Evolutionary conservation across 139 green algal genomes (phyloP).

Genomic region (Edaphochlamys debaryana): DNA sequence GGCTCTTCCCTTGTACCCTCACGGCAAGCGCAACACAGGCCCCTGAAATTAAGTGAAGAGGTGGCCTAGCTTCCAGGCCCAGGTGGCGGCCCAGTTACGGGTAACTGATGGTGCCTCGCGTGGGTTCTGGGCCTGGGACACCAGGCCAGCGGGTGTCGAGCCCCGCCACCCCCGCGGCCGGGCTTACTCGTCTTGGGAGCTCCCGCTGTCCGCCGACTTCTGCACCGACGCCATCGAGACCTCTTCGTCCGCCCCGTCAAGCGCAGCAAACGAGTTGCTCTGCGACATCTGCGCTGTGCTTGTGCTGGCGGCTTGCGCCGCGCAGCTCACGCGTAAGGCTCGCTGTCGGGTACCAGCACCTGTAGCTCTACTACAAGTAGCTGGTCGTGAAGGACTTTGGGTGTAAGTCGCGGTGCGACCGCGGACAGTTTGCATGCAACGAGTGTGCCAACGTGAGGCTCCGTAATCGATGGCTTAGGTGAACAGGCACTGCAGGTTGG

Average conservation of each 20-base stretch:
- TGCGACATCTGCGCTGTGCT: neutral
- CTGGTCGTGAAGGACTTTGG: too few species aligned
- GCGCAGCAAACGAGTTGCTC: slow-evolving; percentile 20
- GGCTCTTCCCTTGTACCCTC: neutral
- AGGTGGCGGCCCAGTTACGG: neutral
- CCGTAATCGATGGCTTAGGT: too few species aligned
- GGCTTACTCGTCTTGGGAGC: neutral
- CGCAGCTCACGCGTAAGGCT: too few species aligned
- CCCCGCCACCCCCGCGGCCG: neutral
- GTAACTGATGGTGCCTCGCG: neutral
- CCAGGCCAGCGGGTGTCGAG: neutral
- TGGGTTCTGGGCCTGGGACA: neutral
- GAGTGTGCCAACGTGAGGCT: too few species aligned
- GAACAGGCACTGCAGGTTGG: too few species aligned
- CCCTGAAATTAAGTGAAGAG: neutral
- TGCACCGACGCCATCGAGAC: neutral
- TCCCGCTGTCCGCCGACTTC: neutral
- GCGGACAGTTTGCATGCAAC: too few species aligned
- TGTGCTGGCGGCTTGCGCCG: too few species aligned
- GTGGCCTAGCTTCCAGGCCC: neutral
- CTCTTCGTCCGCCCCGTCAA: neutral
- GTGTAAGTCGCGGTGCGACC: too few species aligned
- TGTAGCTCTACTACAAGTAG: too few species aligned
- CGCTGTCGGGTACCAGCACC: too few species aligned
- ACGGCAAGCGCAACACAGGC: neutral